phyloP scores from a whole-genome alignment of 1,284 basidiomycete species.

The Salmacisia buchloeana region DNA sequence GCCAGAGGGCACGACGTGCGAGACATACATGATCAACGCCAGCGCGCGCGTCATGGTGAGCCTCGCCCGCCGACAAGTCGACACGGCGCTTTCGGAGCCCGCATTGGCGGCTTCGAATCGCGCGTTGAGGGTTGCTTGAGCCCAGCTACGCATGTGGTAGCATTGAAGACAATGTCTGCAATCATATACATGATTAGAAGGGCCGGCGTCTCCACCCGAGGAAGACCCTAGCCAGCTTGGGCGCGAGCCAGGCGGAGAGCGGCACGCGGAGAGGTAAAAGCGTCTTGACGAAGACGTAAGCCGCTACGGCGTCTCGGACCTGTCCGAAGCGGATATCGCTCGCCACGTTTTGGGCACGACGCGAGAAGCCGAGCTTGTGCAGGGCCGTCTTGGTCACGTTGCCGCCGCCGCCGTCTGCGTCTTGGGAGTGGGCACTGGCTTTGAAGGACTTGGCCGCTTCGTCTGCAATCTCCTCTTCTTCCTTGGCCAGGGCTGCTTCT shows the following conservation, averaged over 20 bases:
- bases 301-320: neutral
- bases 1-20: constrained; percentile 16
- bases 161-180: neutral
- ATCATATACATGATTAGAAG: neutral
- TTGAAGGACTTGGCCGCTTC: constrained; percentile 2
- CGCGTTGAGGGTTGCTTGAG: neutral
- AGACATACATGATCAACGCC: constrained; percentile 29
- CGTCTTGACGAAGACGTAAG: constrained; percentile 4
- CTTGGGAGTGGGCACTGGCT: neutral
- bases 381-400: neutral
- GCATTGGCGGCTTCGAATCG: neutral
- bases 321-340: constrained; percentile 2
- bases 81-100: neutral
- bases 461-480: constrained; percentile 5
- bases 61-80: neutral
- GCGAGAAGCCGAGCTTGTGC: constrained; percentile 1
- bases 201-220: neutral
- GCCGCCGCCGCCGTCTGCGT: neutral
- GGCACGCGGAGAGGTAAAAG: neutral
- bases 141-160: neutral
- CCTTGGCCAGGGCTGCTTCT: no score
- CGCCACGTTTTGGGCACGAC: neutral
- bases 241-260: neutral
- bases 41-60: neutral
- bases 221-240: neutral